Evolutionary conservation across 1,284 basidiomycete species (phyloP), one percentile per base, ranked within the genome.

Genomic region (Rhodotorula sp.): DNA sequence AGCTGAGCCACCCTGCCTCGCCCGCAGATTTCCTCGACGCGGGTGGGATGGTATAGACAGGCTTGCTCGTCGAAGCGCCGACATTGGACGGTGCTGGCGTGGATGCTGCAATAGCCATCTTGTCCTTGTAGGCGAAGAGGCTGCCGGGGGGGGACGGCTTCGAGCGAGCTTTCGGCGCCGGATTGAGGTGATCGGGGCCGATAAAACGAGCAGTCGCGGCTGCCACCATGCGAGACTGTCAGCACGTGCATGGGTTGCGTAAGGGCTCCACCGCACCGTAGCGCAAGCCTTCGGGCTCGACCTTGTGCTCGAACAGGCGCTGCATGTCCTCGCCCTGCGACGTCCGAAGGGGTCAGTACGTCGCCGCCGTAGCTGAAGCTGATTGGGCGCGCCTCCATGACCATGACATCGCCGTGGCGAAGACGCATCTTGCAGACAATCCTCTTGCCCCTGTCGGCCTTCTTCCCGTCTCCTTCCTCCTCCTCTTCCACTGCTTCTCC

Each of bases 191-290:
- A 5, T 67, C 66, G 2, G 65, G 70, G 4, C 70, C 70, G 51
- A 71, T 47, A 51, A 54, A 64, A 46, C 70, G 70, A 24, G 70
- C 66, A 10, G 70, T 71, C 0, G 70, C 70, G n/a, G 70, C 67
- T 69, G n/a, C 20, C 20, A 13, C 1, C 4, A 2, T 2, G 1
- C 3, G 5, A 10, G 9, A 44, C 7, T 13, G 24, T 52, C 29
- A 60, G 30, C 29, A 0, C 44, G 22, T 13, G 10, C 29, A 7
- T 22, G 49, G 2, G 27, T 36, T 4, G 29, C 2, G 2, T 8
- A 2, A 20, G 2, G 30, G 7, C 20, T 11, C 5, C 4, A 22
- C 52, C 70, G 8, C n/a, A 69, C 67, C 68, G 55, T 66, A 73
- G 22, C 67, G 59, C 13, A 70, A 30, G 2, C 58, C 64, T 22